Conservation (phyloP, 1,284 basidiomycete genomes). For the Taiwanofungus camphoratus region DNA sequence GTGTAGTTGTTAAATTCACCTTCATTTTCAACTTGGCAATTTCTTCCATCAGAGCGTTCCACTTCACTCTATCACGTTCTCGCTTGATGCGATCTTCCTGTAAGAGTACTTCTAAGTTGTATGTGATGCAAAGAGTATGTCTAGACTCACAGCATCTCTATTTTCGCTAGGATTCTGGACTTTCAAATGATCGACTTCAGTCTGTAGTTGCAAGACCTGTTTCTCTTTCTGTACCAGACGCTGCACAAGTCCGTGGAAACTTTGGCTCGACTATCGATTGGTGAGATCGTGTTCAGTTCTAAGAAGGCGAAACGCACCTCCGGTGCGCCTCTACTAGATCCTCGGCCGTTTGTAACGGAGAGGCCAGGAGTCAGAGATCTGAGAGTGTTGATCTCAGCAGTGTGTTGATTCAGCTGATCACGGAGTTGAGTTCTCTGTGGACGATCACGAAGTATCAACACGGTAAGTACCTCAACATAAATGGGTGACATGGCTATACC, state of each 20-base stretch:
- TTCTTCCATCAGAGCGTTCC: conserved; percentile 74
- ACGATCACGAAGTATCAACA: background rate
- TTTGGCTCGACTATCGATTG: conserved; percentile 32
- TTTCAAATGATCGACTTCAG: conserved; percentile 63
- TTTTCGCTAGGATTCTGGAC: conserved; percentile 50
- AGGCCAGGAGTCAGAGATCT: conserved; percentile 46
- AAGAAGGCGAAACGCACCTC: conserved; percentile 45
- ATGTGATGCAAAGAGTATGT: conserved; percentile 1
- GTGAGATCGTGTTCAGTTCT: background rate
- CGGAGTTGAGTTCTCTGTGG: conserved; percentile 46
- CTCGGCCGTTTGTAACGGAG: conserved; percentile 29
- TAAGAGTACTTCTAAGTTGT: conserved; percentile 3
- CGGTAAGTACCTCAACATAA: background rate
- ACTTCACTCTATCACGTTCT: conserved; percentile 71
- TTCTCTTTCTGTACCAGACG: conserved; percentile 82
- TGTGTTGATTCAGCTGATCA: conserved; percentile 50
- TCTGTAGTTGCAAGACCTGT: conserved; percentile 69
- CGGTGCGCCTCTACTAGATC: conserved; percentile 37
- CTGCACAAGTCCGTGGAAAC: conserved; percentile 75
- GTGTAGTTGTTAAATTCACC: conserved; percentile 32
- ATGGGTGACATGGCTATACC: conserved; percentile 33
- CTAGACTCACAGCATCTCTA: conserved; percentile 48
- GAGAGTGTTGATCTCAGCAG: conserved; percentile 62
- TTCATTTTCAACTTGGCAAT: conserved; percentile 66
- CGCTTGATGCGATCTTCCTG: conserved; percentile 76